These are phyloP conservation scores for Diplodia scrobiculata DNA, from an alignment of 2,329 filamentous ascomycete species.

Conservation along the genomic window DNA sequence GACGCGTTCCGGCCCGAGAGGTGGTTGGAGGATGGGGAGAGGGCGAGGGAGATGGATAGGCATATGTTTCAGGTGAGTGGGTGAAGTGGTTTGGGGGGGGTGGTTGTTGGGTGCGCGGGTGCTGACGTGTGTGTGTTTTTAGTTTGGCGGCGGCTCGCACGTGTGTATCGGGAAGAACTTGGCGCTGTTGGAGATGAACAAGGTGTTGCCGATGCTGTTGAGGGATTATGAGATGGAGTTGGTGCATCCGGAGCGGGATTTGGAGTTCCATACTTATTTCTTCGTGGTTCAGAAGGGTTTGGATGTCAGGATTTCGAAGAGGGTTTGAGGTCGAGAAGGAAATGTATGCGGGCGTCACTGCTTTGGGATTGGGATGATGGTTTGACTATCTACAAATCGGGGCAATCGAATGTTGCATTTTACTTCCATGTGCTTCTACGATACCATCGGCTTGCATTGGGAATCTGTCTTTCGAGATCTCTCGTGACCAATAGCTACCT, in stretches of 20 bases:
- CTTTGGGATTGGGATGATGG: too few species aligned
- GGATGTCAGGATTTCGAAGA: conserved; percentile 54
- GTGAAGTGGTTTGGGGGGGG: too few species aligned
- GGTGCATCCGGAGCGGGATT: conserved; percentile 53
- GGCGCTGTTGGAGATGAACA: conserved; percentile 38
- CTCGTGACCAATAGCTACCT: too few species aligned
- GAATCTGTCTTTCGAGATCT: too few species aligned
- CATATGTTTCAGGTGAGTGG: conserved; percentile 35
- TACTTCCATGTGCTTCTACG: too few species aligned
- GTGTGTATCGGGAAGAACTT: conserved; percentile 42
- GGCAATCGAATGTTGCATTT: too few species aligned
- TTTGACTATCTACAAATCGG: too few species aligned
- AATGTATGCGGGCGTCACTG: too few species aligned
- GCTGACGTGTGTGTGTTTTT: background rate
- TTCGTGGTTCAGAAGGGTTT: conserved; percentile 63
- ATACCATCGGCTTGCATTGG: too few species aligned
- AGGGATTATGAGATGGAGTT: conserved; percentile 51
- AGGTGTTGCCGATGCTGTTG: conserved; percentile 37
- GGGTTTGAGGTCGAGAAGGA: background rate
- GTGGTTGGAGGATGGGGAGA: conserved; percentile 46
- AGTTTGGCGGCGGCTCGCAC: conserved; percentile 42
- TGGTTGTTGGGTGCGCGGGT: too few species aligned
- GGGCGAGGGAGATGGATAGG: conserved; percentile 38
- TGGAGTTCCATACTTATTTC: conserved; percentile 60
- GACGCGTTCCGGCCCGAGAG: conserved; percentile 49